Evolutionary conservation across 2,329 filamentous ascomycete genomes (phyloP), one percentile per base, ranked within the genome.

Genomic region (Aspergillus aculeatinus): DNA sequence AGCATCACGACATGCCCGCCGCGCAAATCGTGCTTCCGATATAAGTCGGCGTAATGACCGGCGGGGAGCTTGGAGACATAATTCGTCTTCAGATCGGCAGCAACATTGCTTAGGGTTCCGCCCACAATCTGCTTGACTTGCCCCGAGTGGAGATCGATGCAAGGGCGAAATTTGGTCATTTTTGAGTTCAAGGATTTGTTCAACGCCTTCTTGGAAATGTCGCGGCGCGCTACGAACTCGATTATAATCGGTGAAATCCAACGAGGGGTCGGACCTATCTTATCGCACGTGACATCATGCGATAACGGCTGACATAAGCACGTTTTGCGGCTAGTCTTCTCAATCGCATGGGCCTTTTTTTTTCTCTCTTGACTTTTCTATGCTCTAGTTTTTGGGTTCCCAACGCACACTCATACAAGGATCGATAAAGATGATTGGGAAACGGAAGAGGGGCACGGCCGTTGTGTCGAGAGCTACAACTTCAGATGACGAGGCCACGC

Each of bases 61-160:
- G 95, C 87, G 10, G 93, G 89, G 63, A 94, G 87, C 52, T 88
- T 85, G 10, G 95, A 97, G 62, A 96, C 89, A 80, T 92, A 93
- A 78, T 99, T 99, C 51, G 94, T 98, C 79, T 92, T 89, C 59
- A 98, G 83, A 59, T 85, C 82, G 6, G 82, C 75, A 1, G 85
- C 85, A 9, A 83, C 76, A 73, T 85, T 85, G 78, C 89, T 89
- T 63, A 99, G 85, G 1, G 95, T 98, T 61, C 95, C 94, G 68
- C 95, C 95, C 47, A 99, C 93, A 68, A 99, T 99, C 77, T 99
- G 95, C 81, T 99, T 99, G 61, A 99, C 95, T 74, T 94, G 89
- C 14, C 95, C 95, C n/a, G 93, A 89, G 77, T 99, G 95, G 56
- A 99, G 85, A 79, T 99, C 95, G 77, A 99, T 98, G 74, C 95